Evolutionary conservation across 2,329 filamentous ascomycete species (phyloP).

Genomic region (Sporothrix variecibatus): DNA sequence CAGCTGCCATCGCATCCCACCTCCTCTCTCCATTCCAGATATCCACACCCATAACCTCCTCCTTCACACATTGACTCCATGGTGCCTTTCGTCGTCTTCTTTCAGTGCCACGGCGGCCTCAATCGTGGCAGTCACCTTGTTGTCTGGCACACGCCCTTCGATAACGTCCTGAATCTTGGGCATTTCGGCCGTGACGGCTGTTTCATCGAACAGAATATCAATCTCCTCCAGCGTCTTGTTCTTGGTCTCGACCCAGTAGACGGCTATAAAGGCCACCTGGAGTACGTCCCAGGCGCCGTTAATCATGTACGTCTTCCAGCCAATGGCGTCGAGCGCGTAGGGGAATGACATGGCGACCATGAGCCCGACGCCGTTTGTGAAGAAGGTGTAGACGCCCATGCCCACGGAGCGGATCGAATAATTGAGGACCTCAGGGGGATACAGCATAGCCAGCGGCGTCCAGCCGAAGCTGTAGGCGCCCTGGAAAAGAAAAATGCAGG

Average conservation of each 20-base stretch:
- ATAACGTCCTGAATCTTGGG: conserved; percentile 13
- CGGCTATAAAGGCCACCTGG: conserved; percentile 47
- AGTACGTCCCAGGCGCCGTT: conserved; percentile 47
- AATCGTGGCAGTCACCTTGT: too few relatives aligned
- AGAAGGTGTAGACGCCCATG: conserved; percentile 46
- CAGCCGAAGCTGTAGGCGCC: conserved; percentile 54
- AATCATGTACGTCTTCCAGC: conserved; percentile 54
- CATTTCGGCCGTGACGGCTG: conserved; percentile 3
- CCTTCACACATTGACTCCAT: too few relatives aligned
- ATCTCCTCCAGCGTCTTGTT: conserved; percentile 28
- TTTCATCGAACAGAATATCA: background rate
- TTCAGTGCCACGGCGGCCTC: too few relatives aligned
- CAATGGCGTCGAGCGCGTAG: conserved; percentile 49
- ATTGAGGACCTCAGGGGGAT: conserved; percentile 44
- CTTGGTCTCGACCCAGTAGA: conserved; percentile 52
- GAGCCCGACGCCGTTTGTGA: conserved; percentile 46
- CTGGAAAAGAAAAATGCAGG: conserved; percentile 57
- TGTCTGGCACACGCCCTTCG: background rate
- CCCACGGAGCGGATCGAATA: conserved; percentile 46
- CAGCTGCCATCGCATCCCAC: too few relatives aligned
- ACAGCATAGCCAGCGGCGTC: conserved; percentile 52
- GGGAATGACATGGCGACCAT: conserved; percentile 49
- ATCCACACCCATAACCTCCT: too few relatives aligned
- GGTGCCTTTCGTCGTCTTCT: too few relatives aligned
- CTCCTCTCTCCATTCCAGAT: too few relatives aligned